Base-by-base conservation (phyloP, 176 grass and related monocot genomes). In the Saccharum officinarum region DNA sequence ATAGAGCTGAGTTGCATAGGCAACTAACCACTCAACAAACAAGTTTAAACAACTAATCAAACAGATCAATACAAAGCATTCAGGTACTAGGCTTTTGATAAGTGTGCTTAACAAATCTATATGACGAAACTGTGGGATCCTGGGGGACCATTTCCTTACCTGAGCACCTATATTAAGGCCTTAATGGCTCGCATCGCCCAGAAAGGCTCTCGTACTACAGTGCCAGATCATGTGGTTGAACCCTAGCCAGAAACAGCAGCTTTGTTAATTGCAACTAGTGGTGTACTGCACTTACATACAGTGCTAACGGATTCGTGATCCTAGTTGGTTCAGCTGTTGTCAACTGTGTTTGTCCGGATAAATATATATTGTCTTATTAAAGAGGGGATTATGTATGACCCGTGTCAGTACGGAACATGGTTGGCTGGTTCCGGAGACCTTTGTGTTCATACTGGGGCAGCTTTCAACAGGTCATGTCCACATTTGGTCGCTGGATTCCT, bases 221-320 rank as follows among this genome's bases (percentile, higher is more conserved):
- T 82, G 13, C 5, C 52, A 20, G 64, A 77, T 2, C 64, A 86
- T 71, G 71, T 82, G 88, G 82, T 23, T 52, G 63, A 89, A 81
- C 63, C 77, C 8, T 77, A 71, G 61, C 88, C 77, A 63, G 69
- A 81, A 63, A 81, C 50, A 14, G 47, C 62, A 61, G 11, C 64
- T 62, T 89, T 85, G 82, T 85, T 76, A 85, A 76, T 75, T 84
- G 60, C 36, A 33, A 46, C 37, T 8, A 68, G 86, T 45, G 28
- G 41, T 60, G 85, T 26, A 33, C 46, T 67, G 30, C 12, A 73
- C 46, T 81, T 42, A 67, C 34, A 60, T 44, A 81, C 46, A 57
- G 23, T 41, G 26, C 15, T 41, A 59, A 69, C 33, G 37, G 55
- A 67, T 46, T 60, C 68, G 52, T 34, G 25, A 44, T 82, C 61